Conservation (phyloP, 2,329 filamentous ascomycete species). For the Cladosporium velox region DNA sequence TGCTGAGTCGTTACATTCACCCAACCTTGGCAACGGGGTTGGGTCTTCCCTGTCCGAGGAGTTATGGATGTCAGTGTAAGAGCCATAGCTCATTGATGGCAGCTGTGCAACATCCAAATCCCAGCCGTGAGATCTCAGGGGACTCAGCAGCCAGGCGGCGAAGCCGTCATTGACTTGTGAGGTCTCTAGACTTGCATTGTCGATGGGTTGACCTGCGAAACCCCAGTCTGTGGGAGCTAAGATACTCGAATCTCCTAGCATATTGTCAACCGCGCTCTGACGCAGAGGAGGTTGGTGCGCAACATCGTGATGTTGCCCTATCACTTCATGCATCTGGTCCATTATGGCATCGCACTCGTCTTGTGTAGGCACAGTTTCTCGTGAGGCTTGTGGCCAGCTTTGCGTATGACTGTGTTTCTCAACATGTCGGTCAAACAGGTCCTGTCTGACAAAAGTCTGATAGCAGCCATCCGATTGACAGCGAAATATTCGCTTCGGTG, state of each 20-base stretch:
- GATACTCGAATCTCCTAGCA: not conserved
- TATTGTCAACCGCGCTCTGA: constrained; percentile 54
- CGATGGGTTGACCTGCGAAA: not conserved
- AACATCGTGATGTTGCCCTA: not conserved
- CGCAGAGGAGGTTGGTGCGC: not conserved
- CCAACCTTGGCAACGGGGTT: too few species aligned
- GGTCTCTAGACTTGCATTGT: constrained; percentile 79
- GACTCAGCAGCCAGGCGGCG: constrained; percentile 34
- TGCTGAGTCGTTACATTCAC: too few species aligned
- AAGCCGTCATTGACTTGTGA: constrained; percentile 48
- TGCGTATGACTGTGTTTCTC: constrained; percentile 39
- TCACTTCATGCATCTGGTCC: not conserved
- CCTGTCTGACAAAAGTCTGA: constrained; percentile 88
- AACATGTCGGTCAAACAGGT: constrained; percentile 71
- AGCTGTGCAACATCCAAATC: constrained; percentile 31
- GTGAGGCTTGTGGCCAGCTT: not conserved
- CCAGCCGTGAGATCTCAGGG: constrained; percentile 29
- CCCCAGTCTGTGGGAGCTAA: not conserved
- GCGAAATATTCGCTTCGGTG: constrained; percentile 86
- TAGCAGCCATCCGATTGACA: constrained; percentile 88
- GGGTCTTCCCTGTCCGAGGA: not conserved
- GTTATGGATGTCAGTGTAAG: not conserved
- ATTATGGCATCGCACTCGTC: not conserved
- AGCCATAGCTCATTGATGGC: constrained; percentile 31
- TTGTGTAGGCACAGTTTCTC: not conserved